Evolutionary conservation across 768 basidiomycete species (phyloP), one percentile per base, ranked within the genome.

Genomic region (Mrakia gelida): DNA sequence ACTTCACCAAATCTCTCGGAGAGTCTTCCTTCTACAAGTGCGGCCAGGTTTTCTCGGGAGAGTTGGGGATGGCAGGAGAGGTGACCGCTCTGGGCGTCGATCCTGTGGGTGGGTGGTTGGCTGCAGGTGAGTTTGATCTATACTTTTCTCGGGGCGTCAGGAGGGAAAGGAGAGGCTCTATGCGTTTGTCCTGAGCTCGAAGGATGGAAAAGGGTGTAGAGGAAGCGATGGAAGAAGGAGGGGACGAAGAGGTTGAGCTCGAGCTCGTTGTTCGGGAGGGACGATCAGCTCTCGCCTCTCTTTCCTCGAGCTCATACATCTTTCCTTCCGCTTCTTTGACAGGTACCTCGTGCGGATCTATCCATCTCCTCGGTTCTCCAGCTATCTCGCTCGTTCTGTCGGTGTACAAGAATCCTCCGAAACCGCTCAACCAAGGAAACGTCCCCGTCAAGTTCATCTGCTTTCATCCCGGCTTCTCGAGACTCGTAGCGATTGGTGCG

Each of bases 331-430:
- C 21, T 23, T 28, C 11, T 10, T 23, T 7, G 8, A 38, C 54
- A 78, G 77, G 77, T 41, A 73, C 72, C 10, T 75, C 73, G 15
- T 56, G 84, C n/a, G 93, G 94, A 0, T 76, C 82, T 1, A 87
- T 95, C 49, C 86, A 90, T 76, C 80, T 94, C 34, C 88, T 90
- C 80, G 94, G 94, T 2, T 86, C 88, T 8, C 88, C 90, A 3
- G 89, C 90, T 5, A 91, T 93, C 18, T 82, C 84, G 34, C 81
- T 83, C 77, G 80, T 81, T 11, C 70, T 84, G 3, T 81, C 81
- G 0, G 79, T 84, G 26, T 80, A 87, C 89, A 73, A 83, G 83
- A 63, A 87, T 83, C 74, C 81, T 91, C 45, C 82, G 81, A 23
- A 81, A 90, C 16, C 87, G 88, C 43, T 59, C 15, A 61, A 49